Evolutionary conservation across 768 basidiomycete genomes (phyloP), one percentile per base, ranked within the genome.

Genomic region (Rhizopogon vesiculosus): DNA sequence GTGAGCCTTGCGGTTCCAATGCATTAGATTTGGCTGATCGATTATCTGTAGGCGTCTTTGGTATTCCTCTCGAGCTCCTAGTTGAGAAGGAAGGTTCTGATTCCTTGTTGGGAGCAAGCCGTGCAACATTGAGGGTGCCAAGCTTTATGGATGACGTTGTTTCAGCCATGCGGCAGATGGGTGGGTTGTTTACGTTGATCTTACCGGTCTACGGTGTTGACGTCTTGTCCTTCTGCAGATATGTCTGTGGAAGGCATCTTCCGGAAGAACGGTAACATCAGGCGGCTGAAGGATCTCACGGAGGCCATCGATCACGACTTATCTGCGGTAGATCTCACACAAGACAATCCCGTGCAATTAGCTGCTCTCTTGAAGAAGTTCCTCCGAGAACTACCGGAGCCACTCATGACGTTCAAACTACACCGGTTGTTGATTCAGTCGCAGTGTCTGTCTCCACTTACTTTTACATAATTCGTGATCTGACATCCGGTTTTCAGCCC

Each of bases 201-300:
- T 38, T 35, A 52, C 29, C 50, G 29, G 43, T 46, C 8, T 29
- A 40, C 35, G 25, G 43, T 16, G 16, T 40, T 54, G 25, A 53
- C 43, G 42, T 42, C 66, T 31, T 25, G 12, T 54, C 33, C 33
- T 45, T 38, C 51, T 51, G 35, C 61, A 98, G 97, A 99, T 74
- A 94, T 99, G 92, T 98, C 97, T 8, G 81, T 99, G 41, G 97
- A 98, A 73, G 97, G 97, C 56, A 96, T 99, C 61, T 99, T 99
- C 80, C 84, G 97, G 54, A 94, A 95, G 76, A 97, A 95, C 65
- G 97, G 97, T 52, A 98, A 98, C 68, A 98, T 98, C 66, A 83
- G 93, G 52, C 85, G 93, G 56, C 77, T 98, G 58, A 92, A 91
- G 66, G 91, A 95, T 63, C 78, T 97, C 38, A 87, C 89, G 12